phyloP scores from a whole-genome alignment of 768 basidiomycete genomes.

The Amanita jacksonii region DNA sequence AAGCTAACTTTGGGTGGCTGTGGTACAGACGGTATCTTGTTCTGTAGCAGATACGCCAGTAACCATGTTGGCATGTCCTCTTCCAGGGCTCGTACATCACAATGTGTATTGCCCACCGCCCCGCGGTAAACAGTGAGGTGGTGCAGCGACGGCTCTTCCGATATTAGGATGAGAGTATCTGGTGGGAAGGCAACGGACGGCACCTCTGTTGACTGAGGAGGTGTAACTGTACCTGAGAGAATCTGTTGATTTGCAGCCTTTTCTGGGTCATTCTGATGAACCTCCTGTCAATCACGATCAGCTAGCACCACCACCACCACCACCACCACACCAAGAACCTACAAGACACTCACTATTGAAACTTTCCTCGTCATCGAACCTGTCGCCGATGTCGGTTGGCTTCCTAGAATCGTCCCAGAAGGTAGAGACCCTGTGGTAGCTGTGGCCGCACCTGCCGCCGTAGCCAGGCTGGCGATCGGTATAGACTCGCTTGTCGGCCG shows the following conservation, averaged over 20 bases:
- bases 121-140: constrained; percentile 77
- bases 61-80: constrained; percentile 82
- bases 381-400: not conserved
- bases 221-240: constrained; percentile 45
- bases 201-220: constrained; percentile 63
- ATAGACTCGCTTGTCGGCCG: constrained; percentile 25
- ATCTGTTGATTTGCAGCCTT: constrained; percentile 48
- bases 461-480: constrained; percentile 17
- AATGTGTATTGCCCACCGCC: constrained; percentile 41
- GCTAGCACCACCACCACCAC: too few species aligned
- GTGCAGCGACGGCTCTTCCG: constrained; percentile 69
- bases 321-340: too few species aligned
- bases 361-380: constrained; percentile 1
- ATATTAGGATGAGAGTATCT: constrained; percentile 61
- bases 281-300: constrained; percentile 13
- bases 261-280: constrained; percentile 13
- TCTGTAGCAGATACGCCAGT: constrained; percentile 73
- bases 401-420: too few species aligned
- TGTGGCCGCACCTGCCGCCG: not conserved
- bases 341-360: constrained; percentile 19
- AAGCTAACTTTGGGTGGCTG: constrained; percentile 76
- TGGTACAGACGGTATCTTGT: constrained; percentile 42
- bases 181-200: constrained; percentile 55
- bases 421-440: not conserved
- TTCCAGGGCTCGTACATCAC: constrained; percentile 46